phyloP scores from a whole-genome alignment of 345 rosid species.

The Pugionium cornutum region DNA sequence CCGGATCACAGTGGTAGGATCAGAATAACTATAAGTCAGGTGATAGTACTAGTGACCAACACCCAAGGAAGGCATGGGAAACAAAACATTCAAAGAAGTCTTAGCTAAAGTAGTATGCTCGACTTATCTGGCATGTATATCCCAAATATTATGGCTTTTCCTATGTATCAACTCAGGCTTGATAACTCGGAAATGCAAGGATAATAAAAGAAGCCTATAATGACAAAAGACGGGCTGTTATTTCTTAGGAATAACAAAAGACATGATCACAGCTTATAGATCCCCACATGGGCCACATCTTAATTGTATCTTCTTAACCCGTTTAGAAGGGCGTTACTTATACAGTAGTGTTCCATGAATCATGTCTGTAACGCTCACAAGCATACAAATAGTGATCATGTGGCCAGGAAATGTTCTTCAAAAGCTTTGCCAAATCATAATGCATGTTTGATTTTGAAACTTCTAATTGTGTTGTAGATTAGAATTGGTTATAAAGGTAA shows the following conservation, averaged over 20 bases:
- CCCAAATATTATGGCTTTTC: not conserved
- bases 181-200: not conserved
- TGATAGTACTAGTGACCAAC: not conserved
- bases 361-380: not conserved
- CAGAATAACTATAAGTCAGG: constrained; percentile 25
- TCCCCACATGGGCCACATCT: constrained; percentile 3
- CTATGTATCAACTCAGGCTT: constrained; percentile 14
- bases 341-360: constrained; percentile 15
- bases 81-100: constrained; percentile 5
- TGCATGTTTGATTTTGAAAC: constrained; percentile 5
- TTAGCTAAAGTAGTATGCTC: constrained; percentile 16
- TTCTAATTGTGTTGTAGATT: constrained; percentile 3
- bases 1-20: constrained; percentile 18
- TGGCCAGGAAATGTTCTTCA: constrained; percentile 5
- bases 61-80: constrained; percentile 15
- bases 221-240: not conserved
- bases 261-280: constrained; percentile 28
- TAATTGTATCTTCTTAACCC: constrained; percentile 6
- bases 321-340: not conserved
- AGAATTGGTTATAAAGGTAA: not conserved
- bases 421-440: constrained; percentile 1
- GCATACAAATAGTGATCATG: not conserved
- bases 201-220: not conserved
- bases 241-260: constrained; percentile 2
- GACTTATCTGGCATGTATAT: constrained; percentile 1